Conservation (phyloP, 805 yeast genomes). For the Tetrapisispora phaffii region DNA sequence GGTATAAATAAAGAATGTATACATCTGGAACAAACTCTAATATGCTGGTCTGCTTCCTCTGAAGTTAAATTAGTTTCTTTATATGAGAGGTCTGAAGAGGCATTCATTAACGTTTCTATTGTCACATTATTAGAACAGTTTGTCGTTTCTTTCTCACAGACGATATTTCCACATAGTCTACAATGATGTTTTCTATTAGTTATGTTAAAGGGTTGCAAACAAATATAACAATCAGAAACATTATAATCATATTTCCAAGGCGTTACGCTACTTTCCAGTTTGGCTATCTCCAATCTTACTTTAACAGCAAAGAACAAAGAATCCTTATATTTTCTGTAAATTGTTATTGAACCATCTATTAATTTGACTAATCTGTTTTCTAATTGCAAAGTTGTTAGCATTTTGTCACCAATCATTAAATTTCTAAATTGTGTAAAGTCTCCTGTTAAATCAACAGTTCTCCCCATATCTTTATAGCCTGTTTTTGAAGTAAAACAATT, state of each 20-base stretch:
- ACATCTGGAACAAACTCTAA: conserved; percentile 66
- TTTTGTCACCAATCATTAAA: conserved; percentile 36
- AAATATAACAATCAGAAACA: conserved; percentile 50
- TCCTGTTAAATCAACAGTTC: conserved; percentile 35
- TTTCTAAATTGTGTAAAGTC: conserved; percentile 37
- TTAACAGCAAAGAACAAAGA: conserved; percentile 20
- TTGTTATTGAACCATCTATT: conserved; percentile 20
- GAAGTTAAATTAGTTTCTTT: conserved; percentile 10
- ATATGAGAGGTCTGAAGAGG: conserved; percentile 21
- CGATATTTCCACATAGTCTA: conserved; percentile 72
- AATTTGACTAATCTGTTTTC: conserved; percentile 51
- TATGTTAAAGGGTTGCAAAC: conserved; percentile 48
- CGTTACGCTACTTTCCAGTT: conserved; percentile 40
- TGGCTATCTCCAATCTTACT: conserved; percentile 26
- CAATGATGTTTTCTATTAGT: conserved; percentile 79
- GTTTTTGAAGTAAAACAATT: conserved; percentile 48
- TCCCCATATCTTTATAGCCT: conserved; percentile 43
- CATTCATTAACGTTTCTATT: conserved; percentile 23
- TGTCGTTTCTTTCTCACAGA: conserved; percentile 55
- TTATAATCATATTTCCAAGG: conserved; percentile 55
- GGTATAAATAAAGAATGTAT: conserved; percentile 50
- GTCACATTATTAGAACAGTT: conserved; percentile 73
- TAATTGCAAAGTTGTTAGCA: conserved; percentile 45
- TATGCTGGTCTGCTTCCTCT: conserved; percentile 20
- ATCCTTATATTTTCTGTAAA: conserved; percentile 19